Base-by-base conservation (phyloP, 2,329 filamentous ascomycete genomes). In the Diplocarpon rosae region DNA sequence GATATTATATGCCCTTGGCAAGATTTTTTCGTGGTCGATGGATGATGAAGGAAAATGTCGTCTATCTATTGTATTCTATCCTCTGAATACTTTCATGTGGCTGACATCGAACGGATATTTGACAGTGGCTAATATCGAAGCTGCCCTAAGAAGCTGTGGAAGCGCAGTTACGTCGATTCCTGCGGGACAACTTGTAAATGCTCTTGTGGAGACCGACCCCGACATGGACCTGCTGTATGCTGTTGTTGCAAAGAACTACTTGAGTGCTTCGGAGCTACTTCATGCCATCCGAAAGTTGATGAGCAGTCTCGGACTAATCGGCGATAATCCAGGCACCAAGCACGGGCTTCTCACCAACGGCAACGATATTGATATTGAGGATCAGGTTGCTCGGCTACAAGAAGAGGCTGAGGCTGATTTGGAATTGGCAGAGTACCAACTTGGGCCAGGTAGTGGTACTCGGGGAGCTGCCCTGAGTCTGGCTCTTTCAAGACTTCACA, bases 401-500 rank as follows among this genome's bases (percentile, higher is more conserved):
- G 76, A 78, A 47, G 68, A 74, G 43, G 68, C 78, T 0, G 76
- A 81, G 56, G 67, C 76, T 33, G 80, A 85, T 57, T 71, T 89
- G 38, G 73, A 80, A 43, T 70, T 79, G 46, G 83, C 81, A 3
- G 72, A 85, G 49, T 77, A 78, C 40, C 76, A 83, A 50, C 67
- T 87, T 4, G 74, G 78, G 40, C 72, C 78, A 52, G 78, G 82
- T 27, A 73, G 78, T 35, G 71, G 73, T 49, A 70, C 75, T 43
- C 76, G 82, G 28, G 76, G 76, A 35, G 69, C 75, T 37, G 76
- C 79, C 5, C 65, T 89, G 10, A 82, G 79, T 17, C 66, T 80
- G 13, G 80, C 83, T 0, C 77, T 89, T 38, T 73, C 75, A 39
- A 83, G 83, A 58, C 71, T 90, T 4, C 79, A 78, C 59, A 71